Base-by-base conservation (phyloP, 2,329 filamentous ascomycete genomes). In the Huntiella moniliformis region DNA sequence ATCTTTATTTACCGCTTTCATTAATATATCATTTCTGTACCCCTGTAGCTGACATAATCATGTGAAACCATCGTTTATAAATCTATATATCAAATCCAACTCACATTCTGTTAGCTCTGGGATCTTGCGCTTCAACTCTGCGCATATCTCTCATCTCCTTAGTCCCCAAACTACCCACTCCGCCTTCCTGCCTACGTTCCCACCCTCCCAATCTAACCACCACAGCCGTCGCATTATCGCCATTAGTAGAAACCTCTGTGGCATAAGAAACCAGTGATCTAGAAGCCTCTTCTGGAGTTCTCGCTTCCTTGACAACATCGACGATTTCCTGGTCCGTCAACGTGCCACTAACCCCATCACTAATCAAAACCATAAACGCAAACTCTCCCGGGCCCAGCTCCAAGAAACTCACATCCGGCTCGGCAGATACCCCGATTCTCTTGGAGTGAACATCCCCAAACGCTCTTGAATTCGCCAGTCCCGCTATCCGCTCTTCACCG, bases 381-480 rank as follows among this genome's bases (percentile, higher is more conserved):
- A 85, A 95, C 60, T 95, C 79, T 0, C 84, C 86, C 0, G 88
- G 80, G 0, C 71, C 71, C 51, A 96, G 68, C 52, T 95, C 83
- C 10, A 86, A 67, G 33, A 82, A 77, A 1, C 74, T 76, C 50
- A 95, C 76, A 57, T 96, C 87, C 0, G 91, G 91, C 61, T 98
- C 91, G 1, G 91, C 91, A 3, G 81, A 87, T 10, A 98, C 88
- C 22, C 91, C 91, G 44, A 96, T 79, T 45, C 88, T 81, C 63
- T 98, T 98, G 48, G 78, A 83, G 32, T 73, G 73, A 63, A 95
- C 85, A 64, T 98, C 91, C 18, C 91, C 91, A 58, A 98, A 96
- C 3, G 91, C 73, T 28, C 91, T 82, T 31, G 84, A 92, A 63
- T 98, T 98, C 54, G 91, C 91, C 0, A 98, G 71, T 0, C 91